phyloP scores from a whole-genome alignment of 2,329 filamentous ascomycete species.

The Nectriaceae sp. region DNA sequence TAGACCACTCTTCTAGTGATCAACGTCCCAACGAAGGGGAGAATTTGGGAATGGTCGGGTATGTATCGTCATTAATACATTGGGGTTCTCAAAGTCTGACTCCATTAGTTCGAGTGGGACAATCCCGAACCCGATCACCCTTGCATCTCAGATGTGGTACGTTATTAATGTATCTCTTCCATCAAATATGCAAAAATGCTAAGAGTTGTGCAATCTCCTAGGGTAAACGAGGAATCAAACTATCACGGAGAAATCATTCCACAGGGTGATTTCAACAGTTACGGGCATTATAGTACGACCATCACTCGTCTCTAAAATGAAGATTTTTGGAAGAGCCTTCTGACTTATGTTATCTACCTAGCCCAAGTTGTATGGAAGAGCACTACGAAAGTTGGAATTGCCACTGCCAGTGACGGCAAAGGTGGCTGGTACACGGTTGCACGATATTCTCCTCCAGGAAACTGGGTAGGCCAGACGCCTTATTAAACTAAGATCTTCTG shows the following conservation, averaged over 20 bases:
- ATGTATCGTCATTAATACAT: not conserved
- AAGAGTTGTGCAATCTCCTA: too few relatives aligned
- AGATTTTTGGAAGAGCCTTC: not conserved
- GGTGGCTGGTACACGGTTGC: constrained; percentile 36
- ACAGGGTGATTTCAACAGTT: constrained; percentile 22
- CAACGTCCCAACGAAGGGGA: constrained; percentile 21
- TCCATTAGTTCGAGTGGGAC: constrained; percentile 9
- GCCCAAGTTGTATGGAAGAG: constrained; percentile 35
- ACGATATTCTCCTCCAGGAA: constrained; percentile 36
- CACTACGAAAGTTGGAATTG: constrained; percentile 35
- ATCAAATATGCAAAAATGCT: accelerated
- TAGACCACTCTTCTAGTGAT: constrained; percentile 11
- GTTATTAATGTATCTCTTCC: not conserved
- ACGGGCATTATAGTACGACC: constrained; percentile 32
- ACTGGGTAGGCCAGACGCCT: constrained; percentile 31
- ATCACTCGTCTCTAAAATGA: accelerated
- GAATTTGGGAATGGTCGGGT: constrained; percentile 22
- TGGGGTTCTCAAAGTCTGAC: not conserved
- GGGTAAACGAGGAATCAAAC: constrained; percentile 19
- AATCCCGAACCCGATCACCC: constrained; percentile 14
- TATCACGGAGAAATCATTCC: constrained; percentile 23
- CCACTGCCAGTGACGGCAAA: constrained; percentile 25
- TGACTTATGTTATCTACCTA: not conserved
- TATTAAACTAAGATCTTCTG: constrained; percentile 19
- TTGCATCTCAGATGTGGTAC: constrained; percentile 19